Evolutionary conservation across 208 protist species (phyloP).

Genomic region (Wallacemonas sp.): DNA sequence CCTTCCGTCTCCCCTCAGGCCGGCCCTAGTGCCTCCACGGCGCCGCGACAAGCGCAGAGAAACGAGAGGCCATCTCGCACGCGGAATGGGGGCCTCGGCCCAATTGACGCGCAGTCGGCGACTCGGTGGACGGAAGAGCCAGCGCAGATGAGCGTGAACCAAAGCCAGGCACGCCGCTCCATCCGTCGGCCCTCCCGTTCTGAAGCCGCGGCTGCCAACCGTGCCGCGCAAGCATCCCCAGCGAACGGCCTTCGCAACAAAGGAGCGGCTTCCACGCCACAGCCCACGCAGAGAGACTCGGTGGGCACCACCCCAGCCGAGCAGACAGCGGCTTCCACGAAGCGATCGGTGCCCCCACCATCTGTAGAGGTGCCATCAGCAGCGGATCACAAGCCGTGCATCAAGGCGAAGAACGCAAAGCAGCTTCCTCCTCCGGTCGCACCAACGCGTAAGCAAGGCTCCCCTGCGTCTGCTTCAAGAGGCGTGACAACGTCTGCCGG

Average conservation of each 20-base stretch:
- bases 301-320: no score
- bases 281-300: no score
- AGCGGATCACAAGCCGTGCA: constrained; percentile 3
- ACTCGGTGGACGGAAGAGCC: not conserved
- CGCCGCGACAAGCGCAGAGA: no score
- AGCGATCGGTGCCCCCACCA: not conserved
- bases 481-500: not conserved
- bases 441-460: not conserved
- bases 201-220: no score
- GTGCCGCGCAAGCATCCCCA: no score
- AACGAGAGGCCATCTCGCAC: not conserved
- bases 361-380: not conserved
- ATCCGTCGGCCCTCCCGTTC: not conserved
- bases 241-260: no score
- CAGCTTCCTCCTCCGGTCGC: not conserved
- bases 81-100: not conserved
- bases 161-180: not conserved
- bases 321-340: not conserved
- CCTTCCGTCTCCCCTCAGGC: no score
- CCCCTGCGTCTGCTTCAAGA: not conserved
- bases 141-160: constrained; percentile 5
- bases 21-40: no score
- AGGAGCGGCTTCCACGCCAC: no score
- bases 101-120: not conserved
- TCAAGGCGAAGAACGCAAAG: constrained; percentile 6